Evolutionary conservation across 2,329 filamentous ascomycete genomes (phyloP).

Genomic region (Neonectria magnoliae): DNA sequence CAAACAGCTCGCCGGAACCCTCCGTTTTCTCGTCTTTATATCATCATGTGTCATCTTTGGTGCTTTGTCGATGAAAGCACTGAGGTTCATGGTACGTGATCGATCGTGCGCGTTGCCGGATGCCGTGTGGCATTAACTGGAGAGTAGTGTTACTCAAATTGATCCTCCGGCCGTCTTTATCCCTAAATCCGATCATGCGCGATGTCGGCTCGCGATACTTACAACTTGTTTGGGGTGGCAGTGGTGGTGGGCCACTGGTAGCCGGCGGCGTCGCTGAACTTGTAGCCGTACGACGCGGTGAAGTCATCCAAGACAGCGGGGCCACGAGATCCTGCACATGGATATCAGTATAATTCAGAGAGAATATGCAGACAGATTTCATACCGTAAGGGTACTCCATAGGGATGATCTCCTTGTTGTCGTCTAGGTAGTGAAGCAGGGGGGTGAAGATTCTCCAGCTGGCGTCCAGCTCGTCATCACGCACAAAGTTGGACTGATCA

Average conservation of each 20-base stretch:
- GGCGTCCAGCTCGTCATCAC: slow-evolving; percentile 95
- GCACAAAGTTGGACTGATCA: slow-evolving; percentile 99
- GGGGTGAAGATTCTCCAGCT: slow-evolving; percentile 99
- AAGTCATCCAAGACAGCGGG: slow-evolving; percentile 98
- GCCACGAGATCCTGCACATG: slow-evolving; percentile 85
- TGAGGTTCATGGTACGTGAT: slow-evolving; percentile 36
- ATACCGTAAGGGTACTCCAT: slow-evolving; percentile 99
- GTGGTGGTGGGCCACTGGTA: slow-evolving; percentile 93
- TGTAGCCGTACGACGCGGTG: slow-evolving; percentile 97
- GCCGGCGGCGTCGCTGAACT: slow-evolving; percentile 95
- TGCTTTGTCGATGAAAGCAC: slow-evolving; percentile 24
- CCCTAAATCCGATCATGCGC: slow-evolving; percentile 24
- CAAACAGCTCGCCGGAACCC: slow-evolving; percentile 34
- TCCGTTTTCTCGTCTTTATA: slow-evolving; percentile 31
- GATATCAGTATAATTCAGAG: not conserved
- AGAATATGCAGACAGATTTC: not conserved
- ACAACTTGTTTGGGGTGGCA: slow-evolving; percentile 81
- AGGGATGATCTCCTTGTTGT: slow-evolving; percentile 98
- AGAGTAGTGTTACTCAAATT: slow-evolving; percentile 31
- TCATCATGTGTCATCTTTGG: slow-evolving; percentile 32
- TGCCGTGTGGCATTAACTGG: slow-evolving; percentile 38
- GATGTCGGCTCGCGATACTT: slow-evolving; percentile 53
- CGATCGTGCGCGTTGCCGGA: slow-evolving; percentile 32
- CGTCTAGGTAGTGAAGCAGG: slow-evolving; percentile 95
- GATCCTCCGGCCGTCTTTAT: slow-evolving; percentile 13